Conservation (phyloP, 352 stramenopile species). For the Peronospora destructor region DNA sequence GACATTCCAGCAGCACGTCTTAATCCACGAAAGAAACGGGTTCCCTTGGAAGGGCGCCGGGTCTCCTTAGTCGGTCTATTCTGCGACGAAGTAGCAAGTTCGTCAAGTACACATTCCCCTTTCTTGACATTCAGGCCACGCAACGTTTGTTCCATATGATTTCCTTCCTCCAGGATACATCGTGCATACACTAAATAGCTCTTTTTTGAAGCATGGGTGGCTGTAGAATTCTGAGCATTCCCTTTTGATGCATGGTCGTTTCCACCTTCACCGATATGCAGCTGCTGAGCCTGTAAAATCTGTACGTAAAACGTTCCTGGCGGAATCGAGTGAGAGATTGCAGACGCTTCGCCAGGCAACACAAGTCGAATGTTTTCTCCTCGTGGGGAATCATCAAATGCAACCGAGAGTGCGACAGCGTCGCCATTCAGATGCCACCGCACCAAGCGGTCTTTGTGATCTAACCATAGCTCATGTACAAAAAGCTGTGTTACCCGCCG, state of each 20-base stretch:
- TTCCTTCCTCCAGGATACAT: slow-evolving; percentile 71
- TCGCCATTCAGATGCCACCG: slow-evolving; percentile 83
- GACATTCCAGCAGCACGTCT: slow-evolving; percentile 68
- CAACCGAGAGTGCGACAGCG: slow-evolving; percentile 68
- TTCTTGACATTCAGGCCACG: slow-evolving; percentile 53
- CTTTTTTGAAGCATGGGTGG: slow-evolving; percentile 33
- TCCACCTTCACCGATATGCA: slow-evolving; percentile 37
- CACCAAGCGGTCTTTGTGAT: slow-evolving; percentile 78
- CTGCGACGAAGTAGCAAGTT: slow-evolving; percentile 15
- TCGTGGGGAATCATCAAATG: slow-evolving; percentile 57
- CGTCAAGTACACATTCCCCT: slow-evolving; percentile 18
- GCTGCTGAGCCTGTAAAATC: slow-evolving; percentile 62
- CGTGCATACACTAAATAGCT: slow-evolving; percentile 59
- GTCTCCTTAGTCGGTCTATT: slow-evolving; percentile 28
- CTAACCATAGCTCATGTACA: slow-evolving; percentile 79
- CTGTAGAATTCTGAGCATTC: slow-evolving; percentile 5
- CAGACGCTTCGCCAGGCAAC: slow-evolving; percentile 61
- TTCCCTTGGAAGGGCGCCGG: slow-evolving; percentile 52
- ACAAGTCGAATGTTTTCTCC: slow-evolving; percentile 77
- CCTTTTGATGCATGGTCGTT: slow-evolving; percentile 14
- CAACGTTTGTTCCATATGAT: slow-evolving; percentile 64
- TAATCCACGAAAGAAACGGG: slow-evolving; percentile 62
- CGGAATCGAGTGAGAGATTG: slow-evolving; percentile 68
- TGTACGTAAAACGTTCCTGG: slow-evolving; percentile 78
- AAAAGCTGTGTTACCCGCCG: slow-evolving; percentile 76